Evolutionary conservation across 352 stramenopile genomes (phyloP), one percentile per base, ranked within the genome.

Genomic region (Globisporangium cystogenes): DNA sequence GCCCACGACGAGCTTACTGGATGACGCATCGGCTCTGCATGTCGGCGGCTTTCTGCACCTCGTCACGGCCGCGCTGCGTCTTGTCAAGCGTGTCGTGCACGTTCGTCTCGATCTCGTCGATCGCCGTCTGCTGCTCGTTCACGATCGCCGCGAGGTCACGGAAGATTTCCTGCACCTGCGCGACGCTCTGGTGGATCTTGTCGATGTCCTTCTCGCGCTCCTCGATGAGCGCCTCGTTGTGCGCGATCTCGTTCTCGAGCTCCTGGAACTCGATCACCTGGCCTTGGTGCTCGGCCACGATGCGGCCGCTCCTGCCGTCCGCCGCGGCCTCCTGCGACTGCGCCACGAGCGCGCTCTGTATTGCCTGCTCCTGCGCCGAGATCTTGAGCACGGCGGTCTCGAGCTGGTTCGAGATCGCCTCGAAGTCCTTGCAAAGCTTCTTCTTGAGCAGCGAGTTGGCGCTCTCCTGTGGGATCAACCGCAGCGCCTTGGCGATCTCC

Each of bases 151-250:
- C 86, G 51, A 96, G 56, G 54, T 96, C 86, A 7, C 85, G 67
- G 65, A 94, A 96, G 62, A 96, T 96, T 67, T 96, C 86, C 59
- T 96, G 85, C 27, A 96, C 86, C 55, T 96, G 83, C 37, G 82
- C 84, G n/a, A 96, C 81, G 52, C 83, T 95, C 59, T 90, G 67
- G 64, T 96, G 85, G 65, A 96, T 96, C 52, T 89, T 82, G 39
- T 75, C 70, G 39, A 96, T 90, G 49, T 95, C 86, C 42, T 87
- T 78, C 56, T 93, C 84, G 26, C 83, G 83, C 68, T 96, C 86
- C 62, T 95, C 81, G 48, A 96, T 96, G 20, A 96, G 71, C 45
- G 82, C 86, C 51, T 93, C 84, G 65, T 95, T 95, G 60, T 92
- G 82, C 24, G 81, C 84, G 48, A 93, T 91, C 63, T 94, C 82